These are phyloP conservation scores for Leavenworthia alabamica DNA, from an alignment of 345 rosid genomes.

Conservation along the genomic window DNA sequence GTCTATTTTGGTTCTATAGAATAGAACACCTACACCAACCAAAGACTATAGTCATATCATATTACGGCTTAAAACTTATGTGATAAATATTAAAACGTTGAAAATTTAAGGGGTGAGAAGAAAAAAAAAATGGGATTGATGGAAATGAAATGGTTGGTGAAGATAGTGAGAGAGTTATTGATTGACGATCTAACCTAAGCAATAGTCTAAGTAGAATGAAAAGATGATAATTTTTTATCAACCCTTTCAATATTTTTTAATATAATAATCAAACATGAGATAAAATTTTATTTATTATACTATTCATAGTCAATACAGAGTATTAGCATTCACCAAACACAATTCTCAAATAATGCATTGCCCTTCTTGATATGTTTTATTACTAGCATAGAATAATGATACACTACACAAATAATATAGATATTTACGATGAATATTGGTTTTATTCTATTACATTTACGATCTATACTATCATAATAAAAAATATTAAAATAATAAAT, in stretches of 20 bases:
- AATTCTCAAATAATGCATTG: neutral
- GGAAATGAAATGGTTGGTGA: slow-evolving; percentile 32
- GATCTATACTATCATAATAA: neutral
- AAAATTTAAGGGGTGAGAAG: neutral
- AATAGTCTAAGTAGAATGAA: neutral
- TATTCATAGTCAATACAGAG: neutral
- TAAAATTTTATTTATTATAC: neutral
- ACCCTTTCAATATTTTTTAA: slow-evolving; percentile 6
- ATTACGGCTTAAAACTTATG: neutral
- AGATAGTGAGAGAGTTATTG: slow-evolving; percentile 19
- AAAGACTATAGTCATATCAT: neutral
- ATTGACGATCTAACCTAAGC: slow-evolving; percentile 20
- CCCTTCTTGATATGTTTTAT: neutral
- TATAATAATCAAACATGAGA: neutral
- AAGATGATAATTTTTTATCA: slow-evolving; percentile 15
- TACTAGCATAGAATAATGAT: neutral
- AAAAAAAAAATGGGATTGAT: slow-evolving; percentile 25
- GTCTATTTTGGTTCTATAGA: neutral
- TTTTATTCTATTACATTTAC: neutral
- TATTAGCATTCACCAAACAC: slow-evolving; percentile 14
- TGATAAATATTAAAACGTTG: neutral
- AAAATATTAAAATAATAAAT: neutral
- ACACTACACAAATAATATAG: neutral
- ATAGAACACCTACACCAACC: neutral
- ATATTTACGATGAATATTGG: no score